Conservation (phyloP, 108 stramenopile genomes). For the Cyclostephanos tholiformis region DNA sequence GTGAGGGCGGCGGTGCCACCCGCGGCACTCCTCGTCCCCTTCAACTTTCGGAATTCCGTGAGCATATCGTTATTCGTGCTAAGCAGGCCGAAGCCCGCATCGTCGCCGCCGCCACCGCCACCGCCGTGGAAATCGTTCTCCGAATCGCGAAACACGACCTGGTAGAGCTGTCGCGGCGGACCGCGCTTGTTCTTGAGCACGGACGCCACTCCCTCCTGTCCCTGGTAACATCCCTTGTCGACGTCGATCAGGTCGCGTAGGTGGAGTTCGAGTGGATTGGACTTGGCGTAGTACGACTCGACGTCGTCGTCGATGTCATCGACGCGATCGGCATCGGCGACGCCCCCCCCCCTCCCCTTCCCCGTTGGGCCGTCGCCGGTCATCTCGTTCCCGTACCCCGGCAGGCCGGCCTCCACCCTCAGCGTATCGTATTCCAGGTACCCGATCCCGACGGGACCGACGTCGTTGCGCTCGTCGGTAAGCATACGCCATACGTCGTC, state of each 20-base stretch:
- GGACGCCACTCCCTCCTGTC: conserved; percentile 86
- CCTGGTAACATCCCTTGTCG: conserved; percentile 87
- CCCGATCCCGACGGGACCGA: conserved; percentile 74
- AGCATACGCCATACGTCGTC: conserved; percentile 54
- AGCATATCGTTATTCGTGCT: conserved; percentile 28
- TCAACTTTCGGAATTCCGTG: conserved; percentile 33
- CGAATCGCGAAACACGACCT: conserved; percentile 73
- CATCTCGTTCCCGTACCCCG: conserved; percentile 50
- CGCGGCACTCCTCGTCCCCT: conserved; percentile 21
- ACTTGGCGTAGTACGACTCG: conserved; percentile 34
- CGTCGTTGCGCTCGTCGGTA: conserved; percentile 60
- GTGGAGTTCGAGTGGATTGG: conserved; percentile 77
- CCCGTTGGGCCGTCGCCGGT: conserved; percentile 49
- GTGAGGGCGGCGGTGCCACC: conserved; percentile 11
- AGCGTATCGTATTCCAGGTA: conserved; percentile 80
- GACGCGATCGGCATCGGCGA: background rate
- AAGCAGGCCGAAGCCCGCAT: conserved; percentile 20
- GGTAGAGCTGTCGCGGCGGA: conserved; percentile 67
- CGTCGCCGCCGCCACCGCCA: conserved; percentile 17
- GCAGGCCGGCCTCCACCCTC: conserved; percentile 66
- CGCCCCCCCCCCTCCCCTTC: conserved; percentile 18
- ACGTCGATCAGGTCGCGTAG: conserved; percentile 55
- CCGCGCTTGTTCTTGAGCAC: conserved; percentile 81
- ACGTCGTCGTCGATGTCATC: background rate
- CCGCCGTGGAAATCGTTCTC: conserved; percentile 62